Conservation (phyloP, 768 basidiomycete species). For the Hypsizygus marmoreus region DNA sequence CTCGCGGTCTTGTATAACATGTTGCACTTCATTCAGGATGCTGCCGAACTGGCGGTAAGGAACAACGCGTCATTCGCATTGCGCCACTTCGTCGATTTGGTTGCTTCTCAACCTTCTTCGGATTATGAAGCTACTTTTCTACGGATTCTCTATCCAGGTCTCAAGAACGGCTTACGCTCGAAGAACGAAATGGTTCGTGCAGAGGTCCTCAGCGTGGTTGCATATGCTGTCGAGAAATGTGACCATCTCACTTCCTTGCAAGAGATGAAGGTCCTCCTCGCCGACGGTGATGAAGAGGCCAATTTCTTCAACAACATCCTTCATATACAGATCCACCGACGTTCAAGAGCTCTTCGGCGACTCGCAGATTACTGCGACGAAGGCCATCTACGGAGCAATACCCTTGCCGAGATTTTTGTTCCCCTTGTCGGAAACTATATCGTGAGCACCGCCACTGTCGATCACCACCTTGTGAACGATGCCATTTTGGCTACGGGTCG, state of each 20-base stretch:
- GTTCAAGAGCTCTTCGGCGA: slow-evolving; percentile 83
- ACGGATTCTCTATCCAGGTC: slow-evolving; percentile 68
- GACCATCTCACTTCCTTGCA: slow-evolving; percentile 58
- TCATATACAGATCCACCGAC: slow-evolving; percentile 90
- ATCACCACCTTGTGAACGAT: slow-evolving; percentile 90
- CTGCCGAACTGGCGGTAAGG: slow-evolving; percentile 83
- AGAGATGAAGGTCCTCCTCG: slow-evolving; percentile 82
- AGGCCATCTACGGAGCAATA: slow-evolving; percentile 64
- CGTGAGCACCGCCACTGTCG: slow-evolving; percentile 55
- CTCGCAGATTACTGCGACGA: slow-evolving; percentile 76
- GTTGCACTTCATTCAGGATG: slow-evolving; percentile 86
- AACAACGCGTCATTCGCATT: slow-evolving; percentile 77
- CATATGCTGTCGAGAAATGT: slow-evolving; percentile 71
- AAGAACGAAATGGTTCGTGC: slow-evolving; percentile 85
- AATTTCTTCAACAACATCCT: slow-evolving; percentile 96
- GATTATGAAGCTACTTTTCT: slow-evolving; percentile 60
- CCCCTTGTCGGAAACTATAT: slow-evolving; percentile 88
- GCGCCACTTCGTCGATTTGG: slow-evolving; percentile 73
- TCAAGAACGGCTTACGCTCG: slow-evolving; percentile 79
- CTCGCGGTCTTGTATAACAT: slow-evolving; percentile 80
- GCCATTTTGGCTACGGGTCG: slow-evolving; percentile 79
- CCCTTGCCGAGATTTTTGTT: slow-evolving; percentile 79
- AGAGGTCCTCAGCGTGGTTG: slow-evolving; percentile 79
- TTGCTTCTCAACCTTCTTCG: slow-evolving; percentile 40
- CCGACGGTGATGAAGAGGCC: slow-evolving; percentile 89